Base-by-base conservation (phyloP, 1,139 yeast species). In the Arxiozyma slooffiae region DNA sequence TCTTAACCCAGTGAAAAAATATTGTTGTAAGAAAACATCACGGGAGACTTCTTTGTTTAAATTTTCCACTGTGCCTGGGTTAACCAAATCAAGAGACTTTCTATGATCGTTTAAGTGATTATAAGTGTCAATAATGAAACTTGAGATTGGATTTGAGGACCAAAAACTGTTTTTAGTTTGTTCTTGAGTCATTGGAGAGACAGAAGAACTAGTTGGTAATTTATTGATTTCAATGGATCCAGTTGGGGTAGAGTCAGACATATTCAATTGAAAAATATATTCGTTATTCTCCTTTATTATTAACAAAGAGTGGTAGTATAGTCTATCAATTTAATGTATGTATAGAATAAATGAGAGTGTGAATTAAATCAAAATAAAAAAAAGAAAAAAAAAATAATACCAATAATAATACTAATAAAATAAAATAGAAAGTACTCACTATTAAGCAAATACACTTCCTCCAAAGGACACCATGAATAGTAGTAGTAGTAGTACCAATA, bases 11-110 rank as follows among this genome's bases (percentile, higher is more conserved):
- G 96, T 85, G 79, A 92, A 92, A 71, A 84, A 83, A 74, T 87
- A 86, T 68, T 89, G 95, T 67, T 78, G 81, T 66, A 89, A 78
- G 68, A 92, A 88, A 40, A 90, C 97, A 68, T 90, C 97, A 71
- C 92, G 83, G 58, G 90, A 74, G 52, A 89, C 96, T 72, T 92
- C 98, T 73, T 88, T 88, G 75, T 81, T 85, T 69, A 92, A 76
- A 74, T 89, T 88, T 74, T 92, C 98, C 68, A 88, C 81, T 57
- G 96, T 85, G 60, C 97, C 98, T 50, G 98, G 98, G 73, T 89
- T 88, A 61, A 80, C 73, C 66, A 92, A 79, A 52, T 89, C 88
- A 57, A 90, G 77, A 11, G 94, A 81, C 54, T 78, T 76, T 70
- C 98, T 82, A 69, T 90, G 95, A 61, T 82, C 82, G 56, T 80